Percentiles rank a stretch among this genome's conserved stretches.
Evolutionary conservation across 2,329 filamentous ascomycete species (phyloP).

Genomic region (Talaromyces amestolkiae): DNA sequence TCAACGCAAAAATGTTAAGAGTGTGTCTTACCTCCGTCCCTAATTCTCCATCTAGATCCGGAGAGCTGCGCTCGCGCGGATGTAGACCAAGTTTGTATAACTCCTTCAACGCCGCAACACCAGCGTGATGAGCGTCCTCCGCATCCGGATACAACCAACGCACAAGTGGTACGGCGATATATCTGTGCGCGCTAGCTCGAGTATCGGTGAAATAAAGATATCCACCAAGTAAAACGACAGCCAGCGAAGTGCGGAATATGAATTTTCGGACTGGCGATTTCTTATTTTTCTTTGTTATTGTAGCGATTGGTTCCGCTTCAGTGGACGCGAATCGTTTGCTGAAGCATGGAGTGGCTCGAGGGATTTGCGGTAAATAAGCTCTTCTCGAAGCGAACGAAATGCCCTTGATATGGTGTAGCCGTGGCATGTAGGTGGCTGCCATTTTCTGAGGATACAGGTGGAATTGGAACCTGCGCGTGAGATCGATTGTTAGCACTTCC

Average conservation of each 20-base stretch:
- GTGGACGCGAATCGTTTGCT: conserved; percentile 17
- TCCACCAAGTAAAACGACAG: conserved; percentile 47
- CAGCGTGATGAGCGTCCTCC: conserved; percentile 87
- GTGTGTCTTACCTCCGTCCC: conserved; percentile 46
- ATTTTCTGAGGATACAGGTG: not conserved
- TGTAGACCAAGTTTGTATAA: conserved; percentile 74
- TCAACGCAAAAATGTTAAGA: not conserved
- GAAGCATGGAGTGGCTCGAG: not conserved
- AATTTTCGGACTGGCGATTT: conserved; percentile 29
- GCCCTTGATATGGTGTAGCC: not conserved
- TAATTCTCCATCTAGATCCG: conserved; percentile 54
- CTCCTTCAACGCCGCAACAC: conserved; percentile 67
- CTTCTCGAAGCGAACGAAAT: not conserved
- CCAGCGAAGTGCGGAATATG: conserved; percentile 51
- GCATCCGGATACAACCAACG: conserved; percentile 45
- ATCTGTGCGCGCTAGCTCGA: conserved; percentile 67
- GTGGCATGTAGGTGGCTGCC: not conserved
- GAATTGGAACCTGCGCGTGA: not conserved
- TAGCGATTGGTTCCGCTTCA: not conserved
- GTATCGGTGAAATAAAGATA: conserved; percentile 75
- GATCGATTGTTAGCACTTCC: not conserved
- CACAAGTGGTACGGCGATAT: conserved; percentile 55
- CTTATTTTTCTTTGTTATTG: conserved; percentile 28
- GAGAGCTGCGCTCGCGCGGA: conserved; percentile 73
- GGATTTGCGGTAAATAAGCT: not conserved